Evolutionary conservation across 345 rosid genomes (phyloP), one percentile per base, ranked within the genome.

Genomic region (Bruguiera gymnorhiza): DNA sequence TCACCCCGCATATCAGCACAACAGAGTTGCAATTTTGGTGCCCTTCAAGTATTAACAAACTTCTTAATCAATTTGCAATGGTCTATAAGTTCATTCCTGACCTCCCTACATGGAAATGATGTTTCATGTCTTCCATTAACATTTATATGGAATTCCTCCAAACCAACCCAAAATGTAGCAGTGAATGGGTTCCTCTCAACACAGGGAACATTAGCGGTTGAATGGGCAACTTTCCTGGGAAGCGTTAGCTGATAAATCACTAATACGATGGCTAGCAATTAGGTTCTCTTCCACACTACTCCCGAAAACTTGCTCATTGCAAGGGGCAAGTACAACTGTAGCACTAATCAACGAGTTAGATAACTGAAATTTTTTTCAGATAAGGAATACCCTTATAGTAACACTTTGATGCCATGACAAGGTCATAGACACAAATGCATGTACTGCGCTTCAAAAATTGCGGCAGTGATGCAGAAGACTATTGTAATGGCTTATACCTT

Each of bases 101-200:
- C 98, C 96, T 89, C 90, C 72, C 84, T 80, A 79, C 78, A 89
- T 51, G 86, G 78, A 74, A 91, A 89, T 6, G 97, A 91, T 31
- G 96, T 88, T 73, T 89, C 98, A n/a, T 89, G 95, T 63, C 86
- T 88, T 63, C 96, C 97, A 75, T 94, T 89, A 26, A 89, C 91
- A 3, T 90, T 89, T 93, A 89, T 81, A 80, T 89, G 96, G 76
- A 94, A 88, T 64, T 97, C 98, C 79, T 88, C 86, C 32, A 74
- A 64, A 58, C 96, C 96, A 76, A 74, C 79, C 97, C 97, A 91
- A 36, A 94, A 67, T 8, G 96, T 89, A 27, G 95, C 95, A 58
- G 88, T 81, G 81, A 91, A 89, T 26, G 87, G 88, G 76, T 61
- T 88, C 15, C 92, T 92, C 76, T 75, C 89, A 55, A 82, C 70